A percentile compares a stretch with the other conserved stretches of the same genome.
Conservation (phyloP, 495 filamentous ascomycete genomes). For the Durotheca rogersii region DNA sequence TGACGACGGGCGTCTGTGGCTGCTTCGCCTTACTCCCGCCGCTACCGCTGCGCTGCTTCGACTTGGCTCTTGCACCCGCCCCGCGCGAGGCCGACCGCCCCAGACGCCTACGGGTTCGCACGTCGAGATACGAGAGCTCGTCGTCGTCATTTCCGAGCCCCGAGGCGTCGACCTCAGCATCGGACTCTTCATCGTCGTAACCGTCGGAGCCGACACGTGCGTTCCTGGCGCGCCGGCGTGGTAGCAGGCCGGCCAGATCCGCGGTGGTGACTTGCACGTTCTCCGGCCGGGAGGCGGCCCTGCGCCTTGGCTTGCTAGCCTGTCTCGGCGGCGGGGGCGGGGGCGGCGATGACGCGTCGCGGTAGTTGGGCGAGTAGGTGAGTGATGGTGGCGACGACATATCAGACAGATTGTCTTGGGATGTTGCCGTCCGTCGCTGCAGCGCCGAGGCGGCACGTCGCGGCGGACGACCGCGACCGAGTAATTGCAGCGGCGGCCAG, state of each 20-base stretch:
- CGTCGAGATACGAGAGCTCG: conserved; percentile 41
- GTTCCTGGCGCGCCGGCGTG: conserved; percentile 37
- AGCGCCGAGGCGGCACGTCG: conserved; percentile 23
- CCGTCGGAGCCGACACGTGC: conserved; percentile 23
- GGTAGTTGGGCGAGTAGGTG: conserved; percentile 53
- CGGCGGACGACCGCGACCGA: conserved; percentile 37
- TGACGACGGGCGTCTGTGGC: conserved; percentile 1
- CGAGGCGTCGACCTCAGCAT: conserved; percentile 35
- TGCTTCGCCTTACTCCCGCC: conserved; percentile 21
- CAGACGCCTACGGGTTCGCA: conserved; percentile 28
- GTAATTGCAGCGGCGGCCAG: conserved; percentile 43
- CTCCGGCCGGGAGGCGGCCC: conserved; percentile 21
- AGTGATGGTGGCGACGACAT: conserved; percentile 53
- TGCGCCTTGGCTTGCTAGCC: conserved; percentile 24
- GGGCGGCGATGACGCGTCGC: conserved; percentile 27
- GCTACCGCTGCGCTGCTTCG: conserved; percentile 2
- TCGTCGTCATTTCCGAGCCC: conserved; percentile 37
- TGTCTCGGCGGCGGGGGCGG: conserved; percentile 25
- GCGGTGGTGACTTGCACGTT: conserved; percentile 43
- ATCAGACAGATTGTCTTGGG: conserved; percentile 39
- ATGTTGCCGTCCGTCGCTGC: conserved; percentile 35
- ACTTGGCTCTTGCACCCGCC: conserved; percentile 14
- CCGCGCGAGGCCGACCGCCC: conserved; percentile 13
- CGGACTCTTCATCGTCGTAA: conserved; percentile 29
- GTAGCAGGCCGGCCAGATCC: conserved; percentile 45